Evolutionary conservation across 176 grass and related monocot species (phyloP).

Genomic region (Ananas comosus): DNA sequence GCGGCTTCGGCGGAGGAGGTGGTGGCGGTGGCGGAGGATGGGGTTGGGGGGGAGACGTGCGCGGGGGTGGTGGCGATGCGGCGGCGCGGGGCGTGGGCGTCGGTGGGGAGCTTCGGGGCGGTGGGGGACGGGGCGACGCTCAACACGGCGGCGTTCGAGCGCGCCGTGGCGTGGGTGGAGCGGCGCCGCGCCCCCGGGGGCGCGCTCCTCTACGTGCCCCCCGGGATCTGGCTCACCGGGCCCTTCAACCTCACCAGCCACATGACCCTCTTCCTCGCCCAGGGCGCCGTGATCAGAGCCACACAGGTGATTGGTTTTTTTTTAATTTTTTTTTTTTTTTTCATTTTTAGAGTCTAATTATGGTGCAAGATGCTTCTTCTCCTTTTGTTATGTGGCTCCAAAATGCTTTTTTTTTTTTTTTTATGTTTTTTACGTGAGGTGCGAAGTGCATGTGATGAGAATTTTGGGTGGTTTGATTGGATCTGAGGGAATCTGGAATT

Average conservation of each 20-base stretch:
- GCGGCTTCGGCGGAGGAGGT: neutral
- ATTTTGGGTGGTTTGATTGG: too few relatives aligned
- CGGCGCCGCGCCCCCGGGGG: constrained; percentile 37
- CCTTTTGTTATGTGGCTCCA: neutral
- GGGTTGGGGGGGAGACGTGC: constrained; percentile 41
- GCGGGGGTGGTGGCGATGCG: constrained; percentile 30
- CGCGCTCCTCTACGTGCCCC: constrained; percentile 56
- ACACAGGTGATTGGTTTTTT: constrained; percentile 28
- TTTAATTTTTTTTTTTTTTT: too few relatives aligned
- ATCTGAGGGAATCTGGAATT: too few relatives aligned
- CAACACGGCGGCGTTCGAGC: constrained; percentile 47
- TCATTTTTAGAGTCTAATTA: neutral
- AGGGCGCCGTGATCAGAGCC: constrained; percentile 54
- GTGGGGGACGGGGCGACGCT: constrained; percentile 48
- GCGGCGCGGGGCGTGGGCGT: constrained; percentile 48
- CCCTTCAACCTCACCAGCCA: constrained; percentile 78
- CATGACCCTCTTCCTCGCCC: constrained; percentile 81
- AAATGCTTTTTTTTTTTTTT: neutral
- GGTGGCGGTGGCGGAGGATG: neutral
- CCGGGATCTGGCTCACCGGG: constrained; percentile 71
- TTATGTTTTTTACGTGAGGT: too few relatives aligned
- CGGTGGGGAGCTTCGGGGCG: constrained; percentile 58
- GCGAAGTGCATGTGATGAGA: too few relatives aligned
- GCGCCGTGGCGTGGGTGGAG: constrained; percentile 34
- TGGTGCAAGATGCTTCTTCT: neutral